These are phyloP conservation scores for Carallia brachiata DNA, from an alignment of 345 rosid species.

Conservation along the genomic window DNA sequence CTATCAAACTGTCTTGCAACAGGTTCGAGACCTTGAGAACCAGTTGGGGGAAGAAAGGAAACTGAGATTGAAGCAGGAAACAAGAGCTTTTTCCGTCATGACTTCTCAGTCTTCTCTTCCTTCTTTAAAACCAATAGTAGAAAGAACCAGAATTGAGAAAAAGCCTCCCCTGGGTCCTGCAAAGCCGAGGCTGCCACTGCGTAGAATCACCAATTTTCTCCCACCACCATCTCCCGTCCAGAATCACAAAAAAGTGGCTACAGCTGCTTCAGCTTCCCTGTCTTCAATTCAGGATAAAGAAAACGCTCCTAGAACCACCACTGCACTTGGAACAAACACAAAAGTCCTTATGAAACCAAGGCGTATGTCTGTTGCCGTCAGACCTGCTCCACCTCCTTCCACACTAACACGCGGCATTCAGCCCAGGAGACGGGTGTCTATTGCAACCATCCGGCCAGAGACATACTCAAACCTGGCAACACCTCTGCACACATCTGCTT, in stretches of 20 bases:
- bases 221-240: slow-evolving; percentile 60
- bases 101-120: slow-evolving; percentile 37
- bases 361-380: slow-evolving; percentile 65
- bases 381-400: slow-evolving; percentile 40
- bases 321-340: slow-evolving; percentile 9
- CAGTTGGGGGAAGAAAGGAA: slow-evolving; percentile 87
- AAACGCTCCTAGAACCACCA: slow-evolving; percentile 22
- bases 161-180: slow-evolving; percentile 82
- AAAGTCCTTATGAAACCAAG: slow-evolving; percentile 57
- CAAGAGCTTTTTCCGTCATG: slow-evolving; percentile 51
- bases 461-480: slow-evolving; percentile 36
- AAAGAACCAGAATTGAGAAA: slow-evolving; percentile 43
- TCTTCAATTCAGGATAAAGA: slow-evolving; percentile 45
- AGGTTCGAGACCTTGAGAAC: slow-evolving; percentile 85
- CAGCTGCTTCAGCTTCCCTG: neutral
- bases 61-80: slow-evolving; percentile 77
- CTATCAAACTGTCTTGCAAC: neutral
- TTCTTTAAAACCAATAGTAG: slow-evolving; percentile 29
- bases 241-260: slow-evolving; percentile 19
- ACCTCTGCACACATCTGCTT: slow-evolving; percentile 45
- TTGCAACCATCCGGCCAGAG: slow-evolving; percentile 67
- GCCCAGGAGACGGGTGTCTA: slow-evolving; percentile 78
- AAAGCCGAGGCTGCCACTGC: slow-evolving; percentile 63
- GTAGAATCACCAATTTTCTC: slow-evolving; percentile 66
- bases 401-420: slow-evolving; percentile 33